phyloP scores from a whole-genome alignment of 345 rosid species.

The Syzygium jambos region DNA sequence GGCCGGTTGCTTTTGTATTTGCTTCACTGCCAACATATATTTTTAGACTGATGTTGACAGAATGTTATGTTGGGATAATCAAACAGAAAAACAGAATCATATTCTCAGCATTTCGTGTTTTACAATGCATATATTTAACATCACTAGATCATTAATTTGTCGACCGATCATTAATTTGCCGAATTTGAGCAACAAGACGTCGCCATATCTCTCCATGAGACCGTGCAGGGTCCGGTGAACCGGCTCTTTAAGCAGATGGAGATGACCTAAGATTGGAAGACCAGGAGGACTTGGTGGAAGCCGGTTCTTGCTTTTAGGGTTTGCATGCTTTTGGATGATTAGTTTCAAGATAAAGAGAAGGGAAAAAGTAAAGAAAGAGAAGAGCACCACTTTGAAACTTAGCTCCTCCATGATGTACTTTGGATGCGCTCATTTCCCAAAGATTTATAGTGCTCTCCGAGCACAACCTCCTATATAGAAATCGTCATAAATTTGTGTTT shows the following conservation, averaged over 20 bases:
- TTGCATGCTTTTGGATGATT: background rate
- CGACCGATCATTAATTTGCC: background rate
- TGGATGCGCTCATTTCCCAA: background rate
- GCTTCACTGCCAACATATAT: background rate
- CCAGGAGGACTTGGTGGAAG: constrained; percentile 3
- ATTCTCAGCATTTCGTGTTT: background rate
- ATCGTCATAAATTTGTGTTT: background rate
- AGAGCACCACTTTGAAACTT: background rate
- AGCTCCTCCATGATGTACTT: background rate
- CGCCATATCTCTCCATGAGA: background rate
- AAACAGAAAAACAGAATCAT: background rate
- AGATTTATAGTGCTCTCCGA: background rate
- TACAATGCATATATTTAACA: background rate
- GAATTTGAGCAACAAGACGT: background rate
- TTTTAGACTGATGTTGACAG: background rate
- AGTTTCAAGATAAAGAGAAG: background rate
- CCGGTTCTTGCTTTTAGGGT: background rate
- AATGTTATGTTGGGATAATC: background rate
- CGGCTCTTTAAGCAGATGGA: constrained; percentile 1
- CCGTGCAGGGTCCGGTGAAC: background rate
- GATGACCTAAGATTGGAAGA: background rate
- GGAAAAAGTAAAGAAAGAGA: background rate
- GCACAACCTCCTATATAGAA: background rate
- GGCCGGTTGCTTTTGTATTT: background rate
- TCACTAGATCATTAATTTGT: background rate